Conservation (phyloP, 1,139 yeast genomes). For the Suhomyces maxii region DNA sequence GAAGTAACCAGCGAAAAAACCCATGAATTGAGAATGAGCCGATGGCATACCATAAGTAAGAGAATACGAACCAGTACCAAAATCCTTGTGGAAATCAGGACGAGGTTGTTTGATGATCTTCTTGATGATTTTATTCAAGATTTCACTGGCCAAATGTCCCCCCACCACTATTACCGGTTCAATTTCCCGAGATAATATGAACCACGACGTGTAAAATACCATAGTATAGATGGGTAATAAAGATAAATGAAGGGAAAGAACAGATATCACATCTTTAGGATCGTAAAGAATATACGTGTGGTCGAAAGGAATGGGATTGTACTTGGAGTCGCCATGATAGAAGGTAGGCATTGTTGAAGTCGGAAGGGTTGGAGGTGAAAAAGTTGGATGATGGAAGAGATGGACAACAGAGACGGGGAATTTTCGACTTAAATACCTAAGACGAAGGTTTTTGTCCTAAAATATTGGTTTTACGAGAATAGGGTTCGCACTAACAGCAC, state of each 20-base stretch:
- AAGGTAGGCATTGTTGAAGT: conserved; percentile 20
- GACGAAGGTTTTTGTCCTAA: too few relatives aligned
- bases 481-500: neutral
- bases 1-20: conserved; percentile 71
- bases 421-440: too few relatives aligned
- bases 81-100: conserved; percentile 60
- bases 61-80: conserved; percentile 46
- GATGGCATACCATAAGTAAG: conserved; percentile 94
- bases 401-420: too few relatives aligned
- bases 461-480: neutral
- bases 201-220: conserved; percentile 82
- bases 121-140: conserved; percentile 69
- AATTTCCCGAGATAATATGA: conserved; percentile 75
- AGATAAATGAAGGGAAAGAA: conserved; percentile 68
- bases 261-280: conserved; percentile 61
- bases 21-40: conserved; percentile 96
- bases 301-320: conserved; percentile 53
- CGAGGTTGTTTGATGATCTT: conserved; percentile 66
- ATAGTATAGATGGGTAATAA: conserved; percentile 80
- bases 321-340: conserved; percentile 21
- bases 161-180: conserved; percentile 82
- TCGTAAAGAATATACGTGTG: conserved; percentile 81
- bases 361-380: neutral
- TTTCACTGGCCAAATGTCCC: conserved; percentile 83
- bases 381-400: too few relatives aligned